Base-by-base conservation (phyloP, 2,329 filamentous ascomycete species). In the Berkeleyomyces rouxiae region DNA sequence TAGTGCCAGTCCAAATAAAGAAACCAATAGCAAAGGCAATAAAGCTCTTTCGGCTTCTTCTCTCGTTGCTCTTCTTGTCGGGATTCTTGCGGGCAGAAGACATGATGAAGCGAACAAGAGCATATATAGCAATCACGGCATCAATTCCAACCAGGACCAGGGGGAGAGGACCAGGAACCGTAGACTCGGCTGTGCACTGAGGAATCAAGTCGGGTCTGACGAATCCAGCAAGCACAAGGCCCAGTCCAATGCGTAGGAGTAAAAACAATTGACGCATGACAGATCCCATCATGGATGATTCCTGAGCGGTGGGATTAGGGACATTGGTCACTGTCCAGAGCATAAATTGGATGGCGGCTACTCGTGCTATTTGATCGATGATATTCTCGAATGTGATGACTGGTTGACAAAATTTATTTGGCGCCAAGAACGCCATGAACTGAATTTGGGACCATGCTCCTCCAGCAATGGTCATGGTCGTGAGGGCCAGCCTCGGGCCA, bases 401-500 rank as follows among this genome's bases (percentile, higher is more conserved):
- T 61, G 79, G 70, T 68, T 82, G 79, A 68, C 82, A 84, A 10
- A 74, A 72, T 23, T 23, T 39, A 13, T 74, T 70, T 16, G 71
- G 64, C 40, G 74, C 73, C 61, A 80, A 68, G 33, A 77, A 77
- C 37, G 78, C 71, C 62, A 78, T 71, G 66, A 83, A 83, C 63
- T 76, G 76, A 65, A 75, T 69, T 47, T 78, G 71, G 57, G 79
- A 79, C 81, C 81, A 84, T 58, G 80, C 72, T 66, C 76, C 75
- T 39, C 78, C 74, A 63, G 76, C 74, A 36, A 75, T 65, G 68
- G 82, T 75, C 70, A 82, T 82, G 67, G 74, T 71, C 68, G 77
- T 72, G 79, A 83, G 80, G 79, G 77, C 80, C 80, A 83, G 81
- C 80, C 81, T 82, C 79, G 78, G 76, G 73, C 79, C 78, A 73